A percentile compares a stretch with the other conserved stretches of the same genome.
Evolutionary conservation across 2,329 filamentous ascomycete genomes (phyloP).

Genomic region (Nectriaceae sp.): DNA sequence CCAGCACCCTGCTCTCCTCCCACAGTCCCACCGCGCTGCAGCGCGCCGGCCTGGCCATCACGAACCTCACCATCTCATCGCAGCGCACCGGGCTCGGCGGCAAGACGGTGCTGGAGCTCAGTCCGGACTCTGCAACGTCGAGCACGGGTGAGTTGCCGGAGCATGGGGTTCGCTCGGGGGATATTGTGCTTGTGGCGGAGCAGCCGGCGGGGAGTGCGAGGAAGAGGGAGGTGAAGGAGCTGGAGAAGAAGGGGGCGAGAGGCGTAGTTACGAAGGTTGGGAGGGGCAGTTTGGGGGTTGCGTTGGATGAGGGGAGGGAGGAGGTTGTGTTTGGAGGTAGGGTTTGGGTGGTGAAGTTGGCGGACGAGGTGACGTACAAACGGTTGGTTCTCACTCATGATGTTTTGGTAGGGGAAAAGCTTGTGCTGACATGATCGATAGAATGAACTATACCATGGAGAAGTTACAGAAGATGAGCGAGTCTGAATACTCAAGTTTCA

Average conservation of each 20-base stretch:
- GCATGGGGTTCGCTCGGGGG: slow-evolving; percentile 74
- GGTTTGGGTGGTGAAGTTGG: slow-evolving; percentile 67
- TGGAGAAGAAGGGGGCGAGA: slow-evolving; percentile 67
- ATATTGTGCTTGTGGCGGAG: slow-evolving; percentile 76
- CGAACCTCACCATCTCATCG: slow-evolving; percentile 72
- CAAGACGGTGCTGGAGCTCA: slow-evolving; percentile 84
- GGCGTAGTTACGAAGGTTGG: slow-evolving; percentile 71
- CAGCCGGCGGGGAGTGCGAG: slow-evolving; percentile 72
- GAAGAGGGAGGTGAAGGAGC: slow-evolving; percentile 71
- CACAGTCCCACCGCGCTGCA: slow-evolving; percentile 70
- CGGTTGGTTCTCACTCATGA: slow-evolving; percentile 40
- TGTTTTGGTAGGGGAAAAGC: too few species aligned
- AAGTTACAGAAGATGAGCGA: slow-evolving; percentile 59
- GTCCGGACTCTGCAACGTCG: slow-evolving; percentile 69
- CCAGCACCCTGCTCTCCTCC: slow-evolving; percentile 64
- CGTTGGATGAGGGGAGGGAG: slow-evolving; percentile 66
- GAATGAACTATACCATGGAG: slow-evolving; percentile 66
- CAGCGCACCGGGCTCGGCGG: slow-evolving; percentile 89
- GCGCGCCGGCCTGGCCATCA: slow-evolving; percentile 76
- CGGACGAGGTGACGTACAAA: slow-evolving; percentile 67
- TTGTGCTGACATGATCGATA: slow-evolving; percentile 22
- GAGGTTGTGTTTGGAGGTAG: slow-evolving; percentile 46
- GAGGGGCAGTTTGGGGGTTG: slow-evolving; percentile 62
- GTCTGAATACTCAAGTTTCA: slow-evolving; percentile 59
- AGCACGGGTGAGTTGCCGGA: slow-evolving; percentile 61